These are phyloP conservation scores for Lojkania enalia DNA, from an alignment of 2,329 filamentous ascomycete species.

Conservation along the genomic window DNA sequence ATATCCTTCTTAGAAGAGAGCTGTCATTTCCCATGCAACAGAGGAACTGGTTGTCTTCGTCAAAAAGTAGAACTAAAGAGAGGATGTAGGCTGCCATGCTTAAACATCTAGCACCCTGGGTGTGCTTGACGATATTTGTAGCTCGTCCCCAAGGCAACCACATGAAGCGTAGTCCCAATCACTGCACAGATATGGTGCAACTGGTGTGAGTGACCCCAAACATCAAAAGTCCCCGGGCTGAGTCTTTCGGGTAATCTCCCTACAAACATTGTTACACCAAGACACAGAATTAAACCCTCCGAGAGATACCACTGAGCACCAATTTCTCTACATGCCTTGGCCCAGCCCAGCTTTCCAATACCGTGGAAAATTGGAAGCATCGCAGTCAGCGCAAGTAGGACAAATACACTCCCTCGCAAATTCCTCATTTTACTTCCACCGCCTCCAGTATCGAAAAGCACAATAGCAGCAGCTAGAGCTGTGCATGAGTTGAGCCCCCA, in stretches of 20 bases:
- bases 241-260: constrained; percentile 14
- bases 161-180: constrained; percentile 9
- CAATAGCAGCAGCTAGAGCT: constrained; percentile 14
- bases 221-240: constrained; percentile 18
- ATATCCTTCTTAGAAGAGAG: no score
- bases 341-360: constrained; percentile 26
- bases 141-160: constrained; percentile 10
- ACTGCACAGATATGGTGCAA: constrained; percentile 16
- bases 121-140: no score
- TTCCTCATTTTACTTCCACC: constrained; percentile 20
- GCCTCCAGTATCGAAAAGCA: constrained; percentile 33
- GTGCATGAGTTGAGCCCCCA: constrained; percentile 24
- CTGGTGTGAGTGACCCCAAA: constrained; percentile 21
- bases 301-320: constrained; percentile 25
- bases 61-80: no score
- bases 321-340: constrained; percentile 15
- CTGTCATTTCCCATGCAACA: no score
- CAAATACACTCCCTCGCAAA: constrained; percentile 20
- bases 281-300: constrained; percentile 3
- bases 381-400: constrained; percentile 13
- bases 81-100: no score
- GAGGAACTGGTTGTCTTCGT: no score
- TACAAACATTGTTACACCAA: constrained; percentile 22
- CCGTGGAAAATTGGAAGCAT: constrained; percentile 34
- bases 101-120: no score